phyloP scores from a whole-genome alignment of 2,329 filamentous ascomycete species.

The Stenocarpella maydis region DNA sequence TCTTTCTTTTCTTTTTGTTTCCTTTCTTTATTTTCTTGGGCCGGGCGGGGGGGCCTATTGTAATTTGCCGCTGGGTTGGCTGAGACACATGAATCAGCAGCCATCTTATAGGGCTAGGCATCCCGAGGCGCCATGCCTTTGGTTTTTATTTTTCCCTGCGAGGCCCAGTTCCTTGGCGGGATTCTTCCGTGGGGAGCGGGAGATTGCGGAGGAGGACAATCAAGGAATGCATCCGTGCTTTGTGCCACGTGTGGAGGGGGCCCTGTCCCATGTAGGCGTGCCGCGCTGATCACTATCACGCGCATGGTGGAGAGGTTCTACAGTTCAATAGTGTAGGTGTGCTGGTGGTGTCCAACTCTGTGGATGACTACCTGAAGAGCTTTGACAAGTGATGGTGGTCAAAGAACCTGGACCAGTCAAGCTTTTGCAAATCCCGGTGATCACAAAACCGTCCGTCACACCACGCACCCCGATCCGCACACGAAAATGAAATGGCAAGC shows the following conservation, averaged over 20 bases:
- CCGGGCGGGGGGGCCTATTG: too few species aligned
- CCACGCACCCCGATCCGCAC: too few species aligned
- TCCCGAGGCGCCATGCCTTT: conserved; percentile 2
- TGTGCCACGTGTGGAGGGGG: conserved; percentile 62
- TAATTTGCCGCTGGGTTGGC: too few species aligned
- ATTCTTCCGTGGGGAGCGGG: neutral
- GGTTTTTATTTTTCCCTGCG: neutral
- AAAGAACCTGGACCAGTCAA: neutral
- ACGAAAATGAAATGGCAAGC: too few species aligned
- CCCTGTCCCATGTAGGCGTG: conserved; percentile 61
- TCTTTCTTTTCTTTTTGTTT: too few species aligned
- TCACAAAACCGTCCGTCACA: too few species aligned
- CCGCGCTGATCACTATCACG: conserved; percentile 54
- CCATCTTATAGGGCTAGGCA: conserved; percentile 16
- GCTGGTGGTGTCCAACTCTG: conserved; percentile 44
- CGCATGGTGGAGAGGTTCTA: conserved; percentile 48
- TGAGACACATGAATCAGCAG: conserved; percentile 3
- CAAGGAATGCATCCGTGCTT: conserved; percentile 51
- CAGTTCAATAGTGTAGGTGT: too few species aligned
- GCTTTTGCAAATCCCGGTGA: neutral
- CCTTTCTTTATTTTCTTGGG: too few species aligned
- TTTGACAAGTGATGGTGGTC: conserved; percentile 31
- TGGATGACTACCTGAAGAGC: conserved; percentile 54
- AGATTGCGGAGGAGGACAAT: neutral
- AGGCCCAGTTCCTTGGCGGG: neutral